phyloP scores from a whole-genome alignment of 2,329 filamentous ascomycete genomes.

The Diaporthe velutina region DNA sequence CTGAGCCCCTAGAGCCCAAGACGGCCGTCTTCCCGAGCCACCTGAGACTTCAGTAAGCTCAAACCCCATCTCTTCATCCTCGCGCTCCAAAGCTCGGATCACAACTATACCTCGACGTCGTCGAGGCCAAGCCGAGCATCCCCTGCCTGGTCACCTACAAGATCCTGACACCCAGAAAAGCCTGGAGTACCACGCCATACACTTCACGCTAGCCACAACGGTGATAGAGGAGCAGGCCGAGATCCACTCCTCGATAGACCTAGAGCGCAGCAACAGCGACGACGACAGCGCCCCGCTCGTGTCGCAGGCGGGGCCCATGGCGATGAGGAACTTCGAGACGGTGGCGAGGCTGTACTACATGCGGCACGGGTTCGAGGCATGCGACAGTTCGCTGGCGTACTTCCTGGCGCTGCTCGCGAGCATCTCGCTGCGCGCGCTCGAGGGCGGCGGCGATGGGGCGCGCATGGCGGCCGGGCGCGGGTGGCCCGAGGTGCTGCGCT shows the following conservation, averaged over 20 bases:
- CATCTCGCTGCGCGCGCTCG: constrained; percentile 20
- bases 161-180: background rate
- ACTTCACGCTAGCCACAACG: background rate
- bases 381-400: background rate
- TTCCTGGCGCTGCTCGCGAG: background rate
- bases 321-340: constrained; percentile 14
- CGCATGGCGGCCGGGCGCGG: background rate
- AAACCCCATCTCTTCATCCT: background rate
- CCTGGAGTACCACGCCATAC: background rate
- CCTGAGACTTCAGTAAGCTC: background rate
- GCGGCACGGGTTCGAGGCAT: constrained; percentile 12
- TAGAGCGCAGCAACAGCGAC: background rate
- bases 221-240: constrained; percentile 3
- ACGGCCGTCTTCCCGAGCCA: constrained; percentile 2
- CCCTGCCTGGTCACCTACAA: background rate
- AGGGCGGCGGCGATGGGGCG: background rate
- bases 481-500: constrained; percentile 15
- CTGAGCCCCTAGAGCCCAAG: background rate
- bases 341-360: constrained; percentile 19
- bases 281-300: background rate
- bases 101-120: too few species aligned
- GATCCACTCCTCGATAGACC: background rate
- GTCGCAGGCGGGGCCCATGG: background rate
- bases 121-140: background rate
- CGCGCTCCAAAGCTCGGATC: background rate